Evolutionary conservation across 108 stramenopile genomes (phyloP), one percentile per base, ranked within the genome.

Genomic region (Pseudonitzschia multiseries): DNA sequence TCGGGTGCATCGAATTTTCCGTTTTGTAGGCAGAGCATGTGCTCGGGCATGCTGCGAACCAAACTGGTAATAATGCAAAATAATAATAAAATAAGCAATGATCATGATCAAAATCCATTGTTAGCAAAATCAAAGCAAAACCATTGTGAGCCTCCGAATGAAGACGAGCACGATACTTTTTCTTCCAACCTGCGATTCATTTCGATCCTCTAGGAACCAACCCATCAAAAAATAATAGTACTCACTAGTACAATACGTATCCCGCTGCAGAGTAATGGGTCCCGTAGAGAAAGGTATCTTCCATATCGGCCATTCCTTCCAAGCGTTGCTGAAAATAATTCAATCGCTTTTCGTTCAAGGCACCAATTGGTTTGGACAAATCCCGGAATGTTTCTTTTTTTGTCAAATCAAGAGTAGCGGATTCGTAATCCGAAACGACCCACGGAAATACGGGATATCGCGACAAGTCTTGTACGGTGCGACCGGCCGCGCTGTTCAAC

Each of bases 371-470:
- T 70, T 96, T 96, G n/a, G 93, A 76, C 72, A 99, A 72, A 85
- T 99, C 97, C 15, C 99, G 93, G 74, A 94, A 93, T 26, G 82
- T 87, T 4, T 64, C 53, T 17, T 75, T 62, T 28, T 87, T 65
- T 20, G 36, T 84, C 77, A 88, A 72, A 81, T 96, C 92, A 57
- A 97, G 77, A 43, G 72, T 88, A 14, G 68, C 29, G 63, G 84
- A 83, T 52, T 56, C 75, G 79, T 94, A 99, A 80, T 96, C 92
- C 36, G 84, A 57, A 22, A 99, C 57, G 14, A 99, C 91, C 97
- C 98, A 99, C 13, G 99, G 99, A 80, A 98, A 98, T 18, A 99
- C 98, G 26, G 99, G 99, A 81, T 99, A 99, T 65, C 98, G 94
- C 2, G 95, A 92, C 56, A 99, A 69, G 77, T 99, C 99, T 70